These are phyloP conservation scores for Stagonosporopsis tanaceti DNA, from an alignment of 2,329 filamentous ascomycete genomes.

Conservation along the genomic window DNA sequence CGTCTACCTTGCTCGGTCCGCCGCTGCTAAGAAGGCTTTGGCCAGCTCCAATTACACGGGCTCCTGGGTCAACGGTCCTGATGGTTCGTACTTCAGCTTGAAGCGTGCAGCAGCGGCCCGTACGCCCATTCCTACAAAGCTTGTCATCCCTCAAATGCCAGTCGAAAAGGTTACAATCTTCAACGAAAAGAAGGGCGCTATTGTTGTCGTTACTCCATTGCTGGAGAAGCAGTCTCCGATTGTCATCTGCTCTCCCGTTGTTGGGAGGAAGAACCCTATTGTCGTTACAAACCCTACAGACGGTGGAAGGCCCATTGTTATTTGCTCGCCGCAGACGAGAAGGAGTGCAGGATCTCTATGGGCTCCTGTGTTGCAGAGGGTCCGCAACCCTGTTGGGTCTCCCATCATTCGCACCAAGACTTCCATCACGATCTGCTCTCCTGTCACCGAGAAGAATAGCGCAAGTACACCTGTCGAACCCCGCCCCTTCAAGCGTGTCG, in stretches of 20 bases:
- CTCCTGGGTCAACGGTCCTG: constrained; percentile 36
- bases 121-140: constrained; percentile 15
- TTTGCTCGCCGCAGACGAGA: constrained; percentile 30
- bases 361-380: constrained; percentile 29
- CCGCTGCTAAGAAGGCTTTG: constrained; percentile 37
- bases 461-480: constrained; percentile 19
- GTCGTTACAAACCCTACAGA: constrained; percentile 30
- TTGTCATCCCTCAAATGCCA: constrained; percentile 23
- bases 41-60: constrained; percentile 31
- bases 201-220: constrained; percentile 32
- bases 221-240: constrained; percentile 33
- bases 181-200: constrained; percentile 32
- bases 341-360: constrained; percentile 23
- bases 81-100: constrained; percentile 38
- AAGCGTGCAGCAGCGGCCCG: constrained; percentile 25
- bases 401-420: constrained; percentile 33
- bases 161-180: constrained; percentile 32
- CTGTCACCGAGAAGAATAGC: constrained; percentile 21
- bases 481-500: constrained; percentile 25
- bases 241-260: constrained; percentile 36
- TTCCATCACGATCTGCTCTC: constrained; percentile 29
- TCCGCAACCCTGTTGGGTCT: constrained; percentile 32
- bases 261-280: constrained; percentile 33
- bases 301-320: constrained; percentile 31
- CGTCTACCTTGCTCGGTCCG: constrained; percentile 38